Conservation (phyloP, 169 alveolate species). For the Miamiensis avidus region DNA sequence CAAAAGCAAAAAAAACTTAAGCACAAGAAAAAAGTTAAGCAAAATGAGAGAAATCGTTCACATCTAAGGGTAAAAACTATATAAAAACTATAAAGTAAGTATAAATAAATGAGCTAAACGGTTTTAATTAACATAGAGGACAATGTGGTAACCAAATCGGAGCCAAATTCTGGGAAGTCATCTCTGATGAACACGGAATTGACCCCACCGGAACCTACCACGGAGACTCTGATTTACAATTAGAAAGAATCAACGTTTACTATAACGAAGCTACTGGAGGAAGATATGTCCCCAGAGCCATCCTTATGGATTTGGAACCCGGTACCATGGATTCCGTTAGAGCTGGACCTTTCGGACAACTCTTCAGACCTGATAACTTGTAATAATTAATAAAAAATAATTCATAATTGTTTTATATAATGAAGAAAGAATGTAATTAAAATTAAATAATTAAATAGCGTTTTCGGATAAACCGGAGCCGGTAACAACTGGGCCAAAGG, state of each 20-base stretch:
- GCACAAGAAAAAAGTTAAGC: conserved; percentile 21
- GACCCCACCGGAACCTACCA: conserved; percentile 96
- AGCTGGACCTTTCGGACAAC: conserved; percentile 98
- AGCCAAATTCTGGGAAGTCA: conserved; percentile 99
- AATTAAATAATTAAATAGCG: too few relatives aligned
- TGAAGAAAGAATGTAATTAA: too few relatives aligned
- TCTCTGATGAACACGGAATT: conserved; percentile 99
- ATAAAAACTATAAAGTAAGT: too few relatives aligned
- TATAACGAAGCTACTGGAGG: conserved; percentile 99
- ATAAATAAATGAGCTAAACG: too few relatives aligned
- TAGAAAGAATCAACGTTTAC: conserved; percentile 94
- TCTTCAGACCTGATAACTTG: conserved; percentile 98
- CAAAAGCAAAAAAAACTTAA: too few relatives aligned
- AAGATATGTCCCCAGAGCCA: conserved; percentile 98
- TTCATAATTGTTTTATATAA: too few relatives aligned
- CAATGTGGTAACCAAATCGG: conserved; percentile 99
- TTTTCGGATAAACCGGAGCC: conserved; percentile 99
- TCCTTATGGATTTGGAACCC: conserved; percentile 98
- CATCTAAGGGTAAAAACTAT: too few relatives aligned
- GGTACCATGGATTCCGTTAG: conserved; percentile 99
- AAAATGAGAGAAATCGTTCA: conserved; percentile 98
- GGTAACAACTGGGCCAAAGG: conserved; percentile 99
- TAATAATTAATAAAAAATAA: too few relatives aligned
- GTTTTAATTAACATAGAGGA: too few relatives aligned
- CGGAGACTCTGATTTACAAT: conserved; percentile 96